These are phyloP conservation scores for Annona cherimola DNA, from an alignment of 164 flowering plant genomes.

Conservation along the genomic window DNA sequence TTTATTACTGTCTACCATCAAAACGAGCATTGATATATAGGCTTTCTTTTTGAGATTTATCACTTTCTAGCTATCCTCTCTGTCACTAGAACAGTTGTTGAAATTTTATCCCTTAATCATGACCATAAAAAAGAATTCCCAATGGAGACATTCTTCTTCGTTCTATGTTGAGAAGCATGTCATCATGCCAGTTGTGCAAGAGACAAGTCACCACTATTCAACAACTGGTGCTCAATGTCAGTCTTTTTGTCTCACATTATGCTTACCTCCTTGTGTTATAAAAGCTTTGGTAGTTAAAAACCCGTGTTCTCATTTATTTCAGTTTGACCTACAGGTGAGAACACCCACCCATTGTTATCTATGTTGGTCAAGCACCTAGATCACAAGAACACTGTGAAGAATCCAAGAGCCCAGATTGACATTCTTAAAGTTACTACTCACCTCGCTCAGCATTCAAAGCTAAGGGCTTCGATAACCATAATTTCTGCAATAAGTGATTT, in stretches of 20 bases:
- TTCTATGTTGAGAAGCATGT: background rate
- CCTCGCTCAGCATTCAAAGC: conserved; percentile 49
- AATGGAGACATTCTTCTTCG: background rate
- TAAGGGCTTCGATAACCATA: conserved; percentile 50
- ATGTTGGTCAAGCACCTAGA: conserved; percentile 84
- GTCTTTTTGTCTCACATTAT: background rate
- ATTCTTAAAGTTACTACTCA: conserved; percentile 45
- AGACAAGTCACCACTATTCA: background rate
- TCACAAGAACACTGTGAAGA: conserved; percentile 65
- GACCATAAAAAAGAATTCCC: background rate
- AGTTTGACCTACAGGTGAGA: conserved; percentile 42
- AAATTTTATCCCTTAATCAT: no score
- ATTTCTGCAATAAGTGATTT: conserved; percentile 62
- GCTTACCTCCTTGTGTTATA: background rate
- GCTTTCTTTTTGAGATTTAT: no score
- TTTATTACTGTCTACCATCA: no score
- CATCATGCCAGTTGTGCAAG: background rate
- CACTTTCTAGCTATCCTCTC: no score
- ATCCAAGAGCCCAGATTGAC: conserved; percentile 46
- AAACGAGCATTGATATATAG: no score
- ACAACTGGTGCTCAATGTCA: background rate
- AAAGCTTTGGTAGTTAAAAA: background rate
- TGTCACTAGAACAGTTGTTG: no score
- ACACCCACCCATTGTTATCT: conserved; percentile 58
- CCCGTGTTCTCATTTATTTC: conserved; percentile 1